Evolutionary conservation across 768 basidiomycete genomes (phyloP).

Genomic region (Termitomyces sp.): DNA sequence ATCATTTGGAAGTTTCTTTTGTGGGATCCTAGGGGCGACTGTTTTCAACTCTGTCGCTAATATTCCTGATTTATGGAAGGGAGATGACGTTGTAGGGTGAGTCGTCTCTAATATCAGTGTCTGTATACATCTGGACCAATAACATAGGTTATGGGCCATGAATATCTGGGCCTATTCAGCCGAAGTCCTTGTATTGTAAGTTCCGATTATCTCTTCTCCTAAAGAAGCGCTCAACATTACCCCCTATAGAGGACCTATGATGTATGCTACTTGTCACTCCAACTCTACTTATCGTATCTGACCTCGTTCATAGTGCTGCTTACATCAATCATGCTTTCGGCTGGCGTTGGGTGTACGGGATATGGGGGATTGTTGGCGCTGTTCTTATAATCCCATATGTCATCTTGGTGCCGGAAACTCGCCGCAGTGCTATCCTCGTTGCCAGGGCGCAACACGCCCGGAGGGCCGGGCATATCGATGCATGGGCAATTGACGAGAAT

Average conservation of each 20-base stretch:
- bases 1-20: conserved; percentile 12
- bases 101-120: background rate
- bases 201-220: background rate
- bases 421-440: conserved; percentile 19
- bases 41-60: conserved; percentile 20
- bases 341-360: conserved; percentile 23
- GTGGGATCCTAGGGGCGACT: conserved; percentile 18
- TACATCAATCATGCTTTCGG: conserved; percentile 19
- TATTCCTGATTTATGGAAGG: conserved; percentile 21
- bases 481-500: conserved; percentile 20
- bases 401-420: conserved; percentile 20
- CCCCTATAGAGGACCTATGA: conserved; percentile 15
- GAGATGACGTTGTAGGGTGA: conserved; percentile 16
- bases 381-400: conserved; percentile 17
- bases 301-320: conserved; percentile 8
- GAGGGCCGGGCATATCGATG: conserved; percentile 9
- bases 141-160: conserved; percentile 21
- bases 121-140: background rate
- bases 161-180: conserved; percentile 22
- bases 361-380: conserved; percentile 21
- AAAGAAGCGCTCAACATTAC: background rate
- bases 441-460: conserved; percentile 17
- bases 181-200: conserved; percentile 17
- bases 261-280: conserved; percentile 1
- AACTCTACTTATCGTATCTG: background rate